phyloP scores from a whole-genome alignment of 140 eudicot genomes.

The Flaveria floridana region DNA sequence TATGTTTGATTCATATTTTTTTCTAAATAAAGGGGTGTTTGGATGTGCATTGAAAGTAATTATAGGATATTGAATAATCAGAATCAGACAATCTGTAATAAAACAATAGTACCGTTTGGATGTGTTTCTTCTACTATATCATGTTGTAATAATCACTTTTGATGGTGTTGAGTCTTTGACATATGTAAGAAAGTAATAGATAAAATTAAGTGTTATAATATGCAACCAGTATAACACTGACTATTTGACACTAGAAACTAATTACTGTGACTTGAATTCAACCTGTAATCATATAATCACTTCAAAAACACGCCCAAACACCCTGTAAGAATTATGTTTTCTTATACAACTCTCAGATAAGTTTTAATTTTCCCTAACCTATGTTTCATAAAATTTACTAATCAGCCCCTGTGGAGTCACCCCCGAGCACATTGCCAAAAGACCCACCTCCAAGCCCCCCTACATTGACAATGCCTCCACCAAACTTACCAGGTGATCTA shows the following conservation, averaged over 20 bases:
- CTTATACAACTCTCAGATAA: neutral
- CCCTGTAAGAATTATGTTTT: slow-evolving; percentile 6
- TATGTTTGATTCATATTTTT: neutral
- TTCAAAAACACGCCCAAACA: neutral
- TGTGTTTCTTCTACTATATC: neutral
- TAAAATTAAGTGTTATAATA: too few species aligned
- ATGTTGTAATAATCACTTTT: neutral
- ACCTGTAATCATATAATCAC: neutral
- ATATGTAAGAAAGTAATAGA: neutral
- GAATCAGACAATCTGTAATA: neutral
- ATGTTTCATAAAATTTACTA: slow-evolving; percentile 4
- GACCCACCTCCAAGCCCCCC: slow-evolving; percentile 37
- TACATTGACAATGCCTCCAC: slow-evolving; percentile 28
- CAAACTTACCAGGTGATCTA: slow-evolving; percentile 28
- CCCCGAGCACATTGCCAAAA: slow-evolving; percentile 38
- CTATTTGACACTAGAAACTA: neutral
- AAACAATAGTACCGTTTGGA: neutral
- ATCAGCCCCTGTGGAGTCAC: slow-evolving; percentile 37
- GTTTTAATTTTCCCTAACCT: neutral
- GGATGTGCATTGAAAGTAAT: neutral
- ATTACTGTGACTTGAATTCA: neutral
- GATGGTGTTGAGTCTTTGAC: neutral
- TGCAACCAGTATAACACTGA: too few species aligned
- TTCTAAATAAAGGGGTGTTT: neutral
- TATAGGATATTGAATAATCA: too few species aligned